Percentiles rank a stretch among this genome's conserved stretches.
These are phyloP conservation scores for Starmerella scarabaei DNA, from an alignment of 805 yeast genomes.

Conservation along the genomic window DNA sequence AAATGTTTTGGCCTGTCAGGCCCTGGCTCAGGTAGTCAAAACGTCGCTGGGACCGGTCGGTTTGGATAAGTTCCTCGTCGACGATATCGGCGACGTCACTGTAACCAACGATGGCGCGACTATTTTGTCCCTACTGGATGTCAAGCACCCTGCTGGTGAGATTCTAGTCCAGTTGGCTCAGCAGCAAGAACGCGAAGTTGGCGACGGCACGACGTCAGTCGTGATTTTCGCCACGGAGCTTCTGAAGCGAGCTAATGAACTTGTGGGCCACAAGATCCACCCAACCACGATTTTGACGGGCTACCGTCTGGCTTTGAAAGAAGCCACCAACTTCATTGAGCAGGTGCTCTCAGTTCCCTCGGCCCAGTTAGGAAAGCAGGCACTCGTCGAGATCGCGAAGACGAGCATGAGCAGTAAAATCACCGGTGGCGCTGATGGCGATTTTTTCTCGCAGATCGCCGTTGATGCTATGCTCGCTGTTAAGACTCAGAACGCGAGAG, in stretches of 20 bases:
- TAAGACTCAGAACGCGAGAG: slow-evolving; percentile 74
- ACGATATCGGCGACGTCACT: slow-evolving; percentile 97
- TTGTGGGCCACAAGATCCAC: slow-evolving; percentile 86
- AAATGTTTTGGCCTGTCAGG: slow-evolving; percentile 80
- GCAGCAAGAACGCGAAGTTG: slow-evolving; percentile 97
- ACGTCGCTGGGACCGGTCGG: slow-evolving; percentile 98
- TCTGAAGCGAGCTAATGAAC: slow-evolving; percentile 80
- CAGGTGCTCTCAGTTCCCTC: slow-evolving; percentile 76
- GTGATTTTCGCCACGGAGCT: slow-evolving; percentile 92
- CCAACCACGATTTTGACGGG: slow-evolving; percentile 98
- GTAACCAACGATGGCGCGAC: slow-evolving; percentile 99
- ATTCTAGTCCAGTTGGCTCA: slow-evolving; percentile 94
- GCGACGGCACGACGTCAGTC: slow-evolving; percentile 96
- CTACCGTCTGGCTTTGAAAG: slow-evolving; percentile 82
- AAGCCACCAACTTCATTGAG: slow-evolving; percentile 73
- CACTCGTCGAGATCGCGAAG: slow-evolving; percentile 81
- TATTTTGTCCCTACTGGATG: slow-evolving; percentile 76
- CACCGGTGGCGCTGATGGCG: slow-evolving; percentile 77
- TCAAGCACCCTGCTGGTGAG: slow-evolving; percentile 98
- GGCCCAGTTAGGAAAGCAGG: slow-evolving; percentile 64
- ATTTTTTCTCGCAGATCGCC: slow-evolving; percentile 76
- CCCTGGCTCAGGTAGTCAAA: slow-evolving; percentile 73
- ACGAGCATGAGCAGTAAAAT: slow-evolving; percentile 96
- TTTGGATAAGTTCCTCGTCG: slow-evolving; percentile 94
- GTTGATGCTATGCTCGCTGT: slow-evolving; percentile 95